These are phyloP conservation scores for Pyrus betulifolia DNA, from an alignment of 306 rosid genomes.

Conservation along the genomic window DNA sequence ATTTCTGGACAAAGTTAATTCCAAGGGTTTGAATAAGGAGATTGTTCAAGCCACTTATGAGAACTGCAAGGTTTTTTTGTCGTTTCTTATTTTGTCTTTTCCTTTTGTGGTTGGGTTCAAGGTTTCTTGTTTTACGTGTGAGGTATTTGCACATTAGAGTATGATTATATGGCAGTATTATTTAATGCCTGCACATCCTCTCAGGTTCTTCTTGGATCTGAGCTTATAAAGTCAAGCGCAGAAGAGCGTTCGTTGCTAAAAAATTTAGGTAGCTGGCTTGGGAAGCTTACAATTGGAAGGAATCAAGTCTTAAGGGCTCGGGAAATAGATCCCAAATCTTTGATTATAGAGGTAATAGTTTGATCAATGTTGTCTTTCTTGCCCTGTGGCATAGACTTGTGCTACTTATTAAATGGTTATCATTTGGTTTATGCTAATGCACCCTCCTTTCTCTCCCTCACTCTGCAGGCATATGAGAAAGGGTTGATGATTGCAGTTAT, in stretches of 20 bases:
- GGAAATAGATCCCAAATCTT: slow-evolving; percentile 94
- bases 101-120: not conserved
- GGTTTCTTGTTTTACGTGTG: not conserved
- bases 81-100: not conserved
- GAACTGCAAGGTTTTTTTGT: slow-evolving; percentile 83
- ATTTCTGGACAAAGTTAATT: slow-evolving; percentile 79
- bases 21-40: slow-evolving; percentile 76
- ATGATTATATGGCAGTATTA: not conserved
- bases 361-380: not conserved
- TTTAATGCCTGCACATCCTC: not conserved
- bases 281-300: slow-evolving; percentile 93
- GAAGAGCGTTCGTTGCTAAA: slow-evolving; percentile 97
- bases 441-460: not conserved
- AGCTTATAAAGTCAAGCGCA: slow-evolving; percentile 93
- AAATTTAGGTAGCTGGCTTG: slow-evolving; percentile 99
- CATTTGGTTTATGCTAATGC: slow-evolving; percentile 4
- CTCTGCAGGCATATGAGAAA: slow-evolving; percentile 88
- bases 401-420: not conserved
- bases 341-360: slow-evolving; percentile 78
- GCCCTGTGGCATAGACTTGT: not conserved
- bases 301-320: slow-evolving; percentile 95
- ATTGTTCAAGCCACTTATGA: slow-evolving; percentile 85
- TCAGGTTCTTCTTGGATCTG: slow-evolving; percentile 96
- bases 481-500: slow-evolving; percentile 99
- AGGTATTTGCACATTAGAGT: not conserved